Conservation (phyloP, 78 protist genomes). For the Dictyostelium brefeldianum region DNA sequence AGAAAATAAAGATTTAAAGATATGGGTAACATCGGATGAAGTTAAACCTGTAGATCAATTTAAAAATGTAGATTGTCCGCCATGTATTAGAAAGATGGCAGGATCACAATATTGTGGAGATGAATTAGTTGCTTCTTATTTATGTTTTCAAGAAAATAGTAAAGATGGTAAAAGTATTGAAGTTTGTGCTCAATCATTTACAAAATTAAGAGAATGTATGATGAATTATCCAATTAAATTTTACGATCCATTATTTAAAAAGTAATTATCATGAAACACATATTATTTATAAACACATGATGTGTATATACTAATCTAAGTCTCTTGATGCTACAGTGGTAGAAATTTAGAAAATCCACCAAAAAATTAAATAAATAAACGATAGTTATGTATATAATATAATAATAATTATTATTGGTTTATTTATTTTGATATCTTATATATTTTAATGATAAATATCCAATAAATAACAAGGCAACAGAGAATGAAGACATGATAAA, state of each 20-base stretch:
- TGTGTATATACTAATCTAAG: no score
- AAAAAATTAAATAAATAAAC: background rate
- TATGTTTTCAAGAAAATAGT: slow-evolving; percentile 52
- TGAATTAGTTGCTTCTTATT: slow-evolving; percentile 23
- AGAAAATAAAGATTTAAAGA: slow-evolving; percentile 20
- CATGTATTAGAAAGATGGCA: slow-evolving; percentile 52
- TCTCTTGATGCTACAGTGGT: no score
- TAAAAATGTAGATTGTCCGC: slow-evolving; percentile 61
- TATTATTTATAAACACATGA: no score
- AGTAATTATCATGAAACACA: slow-evolving; percentile 35
- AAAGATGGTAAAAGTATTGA: slow-evolving; percentile 18
- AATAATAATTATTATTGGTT: background rate
- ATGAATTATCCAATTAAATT: slow-evolving; percentile 39
- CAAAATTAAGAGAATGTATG: slow-evolving; percentile 48
- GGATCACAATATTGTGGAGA: slow-evolving; percentile 65
- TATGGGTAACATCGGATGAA: slow-evolving; percentile 40
- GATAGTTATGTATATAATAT: background rate
- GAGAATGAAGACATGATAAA: slow-evolving; percentile 32
- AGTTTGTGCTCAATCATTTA: slow-evolving; percentile 30
- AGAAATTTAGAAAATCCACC: background rate
- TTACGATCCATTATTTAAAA: slow-evolving; percentile 60
- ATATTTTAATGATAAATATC: slow-evolving; percentile 28
- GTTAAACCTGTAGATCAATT: slow-evolving; percentile 37
- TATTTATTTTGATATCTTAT: slow-evolving; percentile 78
- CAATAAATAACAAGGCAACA: background rate